Evolutionary conservation across 2,329 filamentous ascomycete species (phyloP), one percentile per base, ranked within the genome.

Genomic region (Colletotrichum sp.): DNA sequence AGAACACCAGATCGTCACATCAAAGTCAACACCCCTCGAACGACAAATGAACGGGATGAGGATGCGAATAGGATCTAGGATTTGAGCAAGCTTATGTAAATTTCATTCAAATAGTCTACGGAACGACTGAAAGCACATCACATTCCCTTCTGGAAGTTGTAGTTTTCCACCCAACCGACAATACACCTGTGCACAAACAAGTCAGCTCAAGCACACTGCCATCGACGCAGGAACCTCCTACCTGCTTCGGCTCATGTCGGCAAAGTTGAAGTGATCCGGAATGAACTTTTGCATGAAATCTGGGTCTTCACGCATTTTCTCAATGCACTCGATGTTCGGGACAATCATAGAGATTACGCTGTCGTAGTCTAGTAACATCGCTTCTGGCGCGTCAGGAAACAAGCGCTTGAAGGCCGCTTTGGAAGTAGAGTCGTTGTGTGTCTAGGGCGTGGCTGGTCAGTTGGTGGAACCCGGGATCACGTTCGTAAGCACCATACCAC

Each of bases 181-280:
- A 68, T 34, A 13, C 69, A 68, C 9, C 69, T 72, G 8, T 19
- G 12, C 13, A 65, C 30, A 28, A 28, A n/a, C 1, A 13, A 4
- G n/a, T 71, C 39, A 71, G 68, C 36, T 52, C 4, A 16, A 22
- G 60, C 0, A 9, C 32, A 8, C 5, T 1, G 32, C 60, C 9
- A 36, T 27, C 11, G 13, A 64, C 28, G 7, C 7, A 3, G 32
- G 4, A 39, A 15, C 19, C 7, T 15, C 48, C 2, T 59, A 72
- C 69, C 44, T 52, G 32, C 61, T 72, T 4, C 63, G 48, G 28
- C 61, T 72, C 69, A 68, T 72, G 11, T 72, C 63, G n/a, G 69
- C 69, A 25, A 72, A 72, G 15, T 72, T 72, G 61, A 72, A 72
- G 8, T 72, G 69, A 19, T 72, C 69, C 1, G 69, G 69, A 8